A percentile compares a stretch with the other conserved stretches of the same genome.
phyloP scores from a whole-genome alignment of 2,329 filamentous ascomycete species.

The Verticillium dahliae region DNA sequence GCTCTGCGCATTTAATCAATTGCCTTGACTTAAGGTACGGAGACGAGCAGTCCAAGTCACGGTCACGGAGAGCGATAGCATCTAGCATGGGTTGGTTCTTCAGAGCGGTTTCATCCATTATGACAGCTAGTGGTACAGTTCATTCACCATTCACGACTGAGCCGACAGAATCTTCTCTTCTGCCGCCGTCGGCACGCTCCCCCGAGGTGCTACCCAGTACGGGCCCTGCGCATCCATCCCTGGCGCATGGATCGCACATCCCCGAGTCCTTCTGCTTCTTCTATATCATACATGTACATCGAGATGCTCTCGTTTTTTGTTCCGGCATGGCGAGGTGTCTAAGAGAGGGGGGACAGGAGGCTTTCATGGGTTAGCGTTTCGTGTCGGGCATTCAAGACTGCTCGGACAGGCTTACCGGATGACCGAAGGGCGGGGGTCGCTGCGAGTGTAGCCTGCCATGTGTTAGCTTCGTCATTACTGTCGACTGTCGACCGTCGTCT shows the following conservation, averaged over 20 bases:
- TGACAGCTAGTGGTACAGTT: constrained; percentile 1
- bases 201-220: background rate
- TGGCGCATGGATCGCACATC: background rate
- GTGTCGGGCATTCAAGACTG: too few species aligned
- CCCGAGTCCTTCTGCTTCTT: background rate
- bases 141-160: constrained; percentile 1
- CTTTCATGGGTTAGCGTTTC: constrained; percentile 27
- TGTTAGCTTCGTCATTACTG: constrained; percentile 16
- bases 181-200: background rate
- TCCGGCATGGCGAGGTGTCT: constrained; percentile 17
- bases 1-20: background rate
- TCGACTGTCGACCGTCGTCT: too few species aligned
- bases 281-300: constrained; percentile 8
- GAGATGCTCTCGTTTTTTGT: constrained; percentile 6
- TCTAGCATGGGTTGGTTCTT: background rate
- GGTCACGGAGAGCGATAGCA: background rate
- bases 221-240: background rate
- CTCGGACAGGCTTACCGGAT: constrained; percentile 39
- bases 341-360: constrained; percentile 60
- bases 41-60: background rate
- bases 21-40: background rate
- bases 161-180: background rate
- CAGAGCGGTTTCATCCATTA: constrained; percentile 1
- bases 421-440: constrained; percentile 76
- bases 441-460: constrained; percentile 77